A percentile compares a stretch with the other conserved stretches of the same genome.
Conservation (phyloP, 176 grass and related monocot species). For the Canna indica region DNA sequence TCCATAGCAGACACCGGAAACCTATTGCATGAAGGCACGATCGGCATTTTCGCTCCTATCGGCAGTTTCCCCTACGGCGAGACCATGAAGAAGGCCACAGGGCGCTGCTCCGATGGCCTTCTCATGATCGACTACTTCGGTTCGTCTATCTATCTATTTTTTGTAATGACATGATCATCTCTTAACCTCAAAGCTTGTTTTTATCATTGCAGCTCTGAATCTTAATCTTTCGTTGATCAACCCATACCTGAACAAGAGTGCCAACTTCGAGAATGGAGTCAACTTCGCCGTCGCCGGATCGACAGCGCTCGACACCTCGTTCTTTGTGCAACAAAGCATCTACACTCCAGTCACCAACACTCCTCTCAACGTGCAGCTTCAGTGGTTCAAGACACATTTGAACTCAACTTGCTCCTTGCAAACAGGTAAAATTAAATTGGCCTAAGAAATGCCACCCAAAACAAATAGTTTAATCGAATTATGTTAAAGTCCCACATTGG, state of each 20-base stretch:
- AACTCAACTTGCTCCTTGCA: slow-evolving; percentile 52
- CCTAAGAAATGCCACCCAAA: background rate
- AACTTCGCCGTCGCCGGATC: slow-evolving; percentile 92
- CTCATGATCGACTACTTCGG: slow-evolving; percentile 94
- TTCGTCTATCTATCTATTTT: background rate
- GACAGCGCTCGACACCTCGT: slow-evolving; percentile 49
- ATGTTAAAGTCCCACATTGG: too few relatives aligned
- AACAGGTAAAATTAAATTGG: slow-evolving; percentile 18
- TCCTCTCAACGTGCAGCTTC: slow-evolving; percentile 61
- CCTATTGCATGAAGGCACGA: slow-evolving; percentile 47
- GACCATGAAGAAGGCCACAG: slow-evolving; percentile 50
- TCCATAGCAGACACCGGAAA: slow-evolving; percentile 95
- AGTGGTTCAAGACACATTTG: slow-evolving; percentile 67
- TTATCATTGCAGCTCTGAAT: slow-evolving; percentile 41
- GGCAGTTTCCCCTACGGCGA: slow-evolving; percentile 71
- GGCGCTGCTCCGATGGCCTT: slow-evolving; percentile 92
- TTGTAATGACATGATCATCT: background rate
- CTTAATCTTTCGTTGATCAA: slow-evolving; percentile 55
- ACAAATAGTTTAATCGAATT: too few relatives aligned
- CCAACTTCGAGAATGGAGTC: slow-evolving; percentile 48
- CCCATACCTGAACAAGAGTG: slow-evolving; percentile 59
- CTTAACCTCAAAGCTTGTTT: background rate
- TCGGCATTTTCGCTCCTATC: slow-evolving; percentile 64
- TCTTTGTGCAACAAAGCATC: slow-evolving; percentile 34
- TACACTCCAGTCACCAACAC: slow-evolving; percentile 35